A percentile compares a stretch with the other conserved stretches of the same genome.
Conservation (phyloP, 169 alveolate genomes). For the Plasmodium relictum region DNA sequence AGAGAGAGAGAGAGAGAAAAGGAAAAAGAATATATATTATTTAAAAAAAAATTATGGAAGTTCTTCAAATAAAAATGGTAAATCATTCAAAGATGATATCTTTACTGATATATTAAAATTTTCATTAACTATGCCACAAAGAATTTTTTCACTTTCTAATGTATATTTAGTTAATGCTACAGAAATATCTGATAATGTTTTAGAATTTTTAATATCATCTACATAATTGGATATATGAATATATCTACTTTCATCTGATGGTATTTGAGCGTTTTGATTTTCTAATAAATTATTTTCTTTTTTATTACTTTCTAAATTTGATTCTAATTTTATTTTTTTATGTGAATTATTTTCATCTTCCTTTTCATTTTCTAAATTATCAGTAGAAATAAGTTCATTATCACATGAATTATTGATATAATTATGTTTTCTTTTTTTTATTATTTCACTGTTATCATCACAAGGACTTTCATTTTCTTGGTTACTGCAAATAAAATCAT, state of each 20-base stretch:
- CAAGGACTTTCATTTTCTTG: neutral
- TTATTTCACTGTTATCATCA: neutral
- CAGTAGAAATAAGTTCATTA: constrained; percentile 8
- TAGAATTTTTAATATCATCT: constrained; percentile 36
- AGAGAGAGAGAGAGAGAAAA: too few relatives aligned
- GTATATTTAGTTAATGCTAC: constrained; percentile 53
- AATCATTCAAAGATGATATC: constrained; percentile 53
- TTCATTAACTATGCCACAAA: constrained; percentile 63
- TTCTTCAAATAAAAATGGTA: constrained; percentile 71
- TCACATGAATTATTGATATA: neutral
- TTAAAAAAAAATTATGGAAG: constrained; percentile 9
- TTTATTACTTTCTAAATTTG: constrained; percentile 7
- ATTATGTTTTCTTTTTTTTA: neutral
- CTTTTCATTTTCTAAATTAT: constrained; percentile 11
- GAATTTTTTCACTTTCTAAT: constrained; percentile 43
- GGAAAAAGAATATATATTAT: too few relatives aligned
- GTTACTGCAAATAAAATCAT: constrained; percentile 29
- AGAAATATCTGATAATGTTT: constrained; percentile 42
- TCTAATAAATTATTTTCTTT: neutral
- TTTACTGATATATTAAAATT: constrained; percentile 57
- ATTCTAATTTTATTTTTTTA: constrained; percentile 17
- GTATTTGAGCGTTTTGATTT: neutral
- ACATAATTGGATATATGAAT: constrained; percentile 39
- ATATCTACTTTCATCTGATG: constrained; percentile 18
- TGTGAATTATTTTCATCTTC: neutral